Evolutionary conservation across 371 early-diverging fungal species (phyloP).

Genomic region (Funneliformis caledonium): DNA sequence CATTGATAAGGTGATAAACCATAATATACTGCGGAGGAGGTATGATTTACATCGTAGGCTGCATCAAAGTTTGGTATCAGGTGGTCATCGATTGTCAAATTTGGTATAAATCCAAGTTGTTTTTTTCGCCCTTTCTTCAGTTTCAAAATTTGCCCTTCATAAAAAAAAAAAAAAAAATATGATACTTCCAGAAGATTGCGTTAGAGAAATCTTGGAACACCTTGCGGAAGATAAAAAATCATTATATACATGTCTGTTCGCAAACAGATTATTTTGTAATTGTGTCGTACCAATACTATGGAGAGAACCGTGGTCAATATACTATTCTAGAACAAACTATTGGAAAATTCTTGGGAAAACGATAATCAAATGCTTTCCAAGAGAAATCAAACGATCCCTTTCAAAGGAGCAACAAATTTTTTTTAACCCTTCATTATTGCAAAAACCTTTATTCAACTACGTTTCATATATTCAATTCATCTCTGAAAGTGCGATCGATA

Average conservation of each 20-base stretch:
- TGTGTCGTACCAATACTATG: not conserved
- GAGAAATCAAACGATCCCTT: not conserved
- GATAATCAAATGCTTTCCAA: not conserved
- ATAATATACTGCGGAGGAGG: no score
- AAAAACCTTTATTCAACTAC: not conserved
- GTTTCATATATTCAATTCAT: not conserved
- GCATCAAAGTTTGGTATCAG: no score
- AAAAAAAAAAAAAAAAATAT: no score
- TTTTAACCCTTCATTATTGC: not conserved
- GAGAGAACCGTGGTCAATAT: not conserved
- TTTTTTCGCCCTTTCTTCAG: no score
- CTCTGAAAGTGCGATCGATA: not conserved
- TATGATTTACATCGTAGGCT: no score
- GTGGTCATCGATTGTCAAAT: no score
- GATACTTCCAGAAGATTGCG: not conserved
- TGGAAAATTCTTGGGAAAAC: not conserved
- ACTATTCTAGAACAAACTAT: not conserved
- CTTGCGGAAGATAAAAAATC: not conserved
- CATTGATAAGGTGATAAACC: no score
- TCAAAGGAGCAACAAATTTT: no score
- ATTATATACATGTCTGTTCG: conserved; percentile 1
- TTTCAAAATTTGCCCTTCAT: no score
- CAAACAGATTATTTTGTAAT: not conserved
- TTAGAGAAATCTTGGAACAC: not conserved
- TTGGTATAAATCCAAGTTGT: no score